Percentiles rank a stretch among this genome's conserved stretches.
Evolutionary conservation across 164 flowering plant species (phyloP).

Genomic region (Magnolia officinalis): DNA sequence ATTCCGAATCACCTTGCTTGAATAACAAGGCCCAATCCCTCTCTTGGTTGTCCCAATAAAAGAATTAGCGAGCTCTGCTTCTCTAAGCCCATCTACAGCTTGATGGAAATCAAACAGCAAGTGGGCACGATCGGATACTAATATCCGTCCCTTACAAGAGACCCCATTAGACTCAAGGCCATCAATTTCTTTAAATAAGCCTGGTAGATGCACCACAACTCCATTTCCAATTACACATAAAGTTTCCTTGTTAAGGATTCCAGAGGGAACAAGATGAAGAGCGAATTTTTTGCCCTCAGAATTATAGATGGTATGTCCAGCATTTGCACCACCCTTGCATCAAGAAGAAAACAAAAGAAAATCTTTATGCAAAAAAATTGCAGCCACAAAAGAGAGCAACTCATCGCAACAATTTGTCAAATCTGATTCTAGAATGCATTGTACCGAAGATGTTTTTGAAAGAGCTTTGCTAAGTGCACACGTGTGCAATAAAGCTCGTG

Average conservation of each 20-base stretch:
- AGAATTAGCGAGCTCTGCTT: conserved; percentile 83
- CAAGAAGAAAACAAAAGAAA: not conserved
- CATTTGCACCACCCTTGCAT: conserved; percentile 92
- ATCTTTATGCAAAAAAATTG: not conserved
- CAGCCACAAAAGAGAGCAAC: not conserved
- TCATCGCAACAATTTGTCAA: not conserved
- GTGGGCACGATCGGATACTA: conserved; percentile 95
- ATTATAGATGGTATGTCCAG: conserved; percentile 95
- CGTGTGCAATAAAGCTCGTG: no score
- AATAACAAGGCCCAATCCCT: conserved; percentile 93
- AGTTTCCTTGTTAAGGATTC: conserved; percentile 92
- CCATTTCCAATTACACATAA: conserved; percentile 94
- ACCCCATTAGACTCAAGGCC: conserved; percentile 83
- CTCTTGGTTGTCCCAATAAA: conserved; percentile 93
- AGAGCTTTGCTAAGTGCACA: no score
- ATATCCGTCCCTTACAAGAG: conserved; percentile 77
- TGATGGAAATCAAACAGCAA: conserved; percentile 91
- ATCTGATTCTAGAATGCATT: not conserved
- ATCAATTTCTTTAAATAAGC: conserved; percentile 80
- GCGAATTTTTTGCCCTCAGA: conserved; percentile 94
- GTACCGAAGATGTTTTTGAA: not conserved
- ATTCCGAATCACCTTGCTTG: conserved; percentile 82
- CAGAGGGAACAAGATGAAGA: conserved; percentile 94
- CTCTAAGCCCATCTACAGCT: conserved; percentile 82
- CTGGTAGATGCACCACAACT: conserved; percentile 92